phyloP scores from a whole-genome alignment of 2,329 filamentous ascomycete species.

The Aureobasidium leucospermi region DNA sequence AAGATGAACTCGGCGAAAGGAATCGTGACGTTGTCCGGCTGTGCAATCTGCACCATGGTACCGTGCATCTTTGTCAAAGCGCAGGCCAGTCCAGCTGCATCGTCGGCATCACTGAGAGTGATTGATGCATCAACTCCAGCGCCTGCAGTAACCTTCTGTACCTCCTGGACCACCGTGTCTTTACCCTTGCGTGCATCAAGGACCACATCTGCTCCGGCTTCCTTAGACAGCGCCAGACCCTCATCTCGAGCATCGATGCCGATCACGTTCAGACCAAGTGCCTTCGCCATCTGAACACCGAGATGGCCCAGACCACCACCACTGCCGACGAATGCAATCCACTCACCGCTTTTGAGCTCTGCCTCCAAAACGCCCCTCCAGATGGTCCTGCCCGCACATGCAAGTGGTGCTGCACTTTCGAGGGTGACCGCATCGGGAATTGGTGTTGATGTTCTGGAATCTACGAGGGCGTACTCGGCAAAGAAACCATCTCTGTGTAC shows the following conservation, averaged over 20 bases:
- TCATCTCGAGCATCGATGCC: conserved; percentile 50
- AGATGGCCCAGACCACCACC: conserved; percentile 48
- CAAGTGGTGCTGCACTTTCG: conserved; percentile 47
- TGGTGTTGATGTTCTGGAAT: conserved; percentile 39
- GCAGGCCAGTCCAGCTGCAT: conserved; percentile 44
- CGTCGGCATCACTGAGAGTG: conserved; percentile 46
- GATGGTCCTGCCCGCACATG: conserved; percentile 48
- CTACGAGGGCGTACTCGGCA: conserved; percentile 49
- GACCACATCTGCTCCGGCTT: conserved; percentile 45
- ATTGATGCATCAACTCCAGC: conserved; percentile 47
- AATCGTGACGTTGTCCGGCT: conserved; percentile 34
- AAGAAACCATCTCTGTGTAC: conserved; percentile 48
- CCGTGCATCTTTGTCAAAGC: conserved; percentile 55
- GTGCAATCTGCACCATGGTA: conserved; percentile 52
- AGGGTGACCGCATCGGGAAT: conserved; percentile 46
- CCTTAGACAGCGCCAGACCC: conserved; percentile 41
- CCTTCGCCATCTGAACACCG: conserved; percentile 45
- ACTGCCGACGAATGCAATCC: conserved; percentile 32
- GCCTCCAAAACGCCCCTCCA: conserved; percentile 42
- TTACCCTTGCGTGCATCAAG: conserved; percentile 46
- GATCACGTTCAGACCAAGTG: conserved; percentile 44
- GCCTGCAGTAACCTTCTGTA: conserved; percentile 40
- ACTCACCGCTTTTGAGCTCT: conserved; percentile 32
- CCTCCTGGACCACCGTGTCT: conserved; percentile 40
- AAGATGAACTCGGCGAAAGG: conserved; percentile 46